Conservation (phyloP, 495 filamentous ascomycete genomes). For the Diplogelasinospora grovesii region DNA sequence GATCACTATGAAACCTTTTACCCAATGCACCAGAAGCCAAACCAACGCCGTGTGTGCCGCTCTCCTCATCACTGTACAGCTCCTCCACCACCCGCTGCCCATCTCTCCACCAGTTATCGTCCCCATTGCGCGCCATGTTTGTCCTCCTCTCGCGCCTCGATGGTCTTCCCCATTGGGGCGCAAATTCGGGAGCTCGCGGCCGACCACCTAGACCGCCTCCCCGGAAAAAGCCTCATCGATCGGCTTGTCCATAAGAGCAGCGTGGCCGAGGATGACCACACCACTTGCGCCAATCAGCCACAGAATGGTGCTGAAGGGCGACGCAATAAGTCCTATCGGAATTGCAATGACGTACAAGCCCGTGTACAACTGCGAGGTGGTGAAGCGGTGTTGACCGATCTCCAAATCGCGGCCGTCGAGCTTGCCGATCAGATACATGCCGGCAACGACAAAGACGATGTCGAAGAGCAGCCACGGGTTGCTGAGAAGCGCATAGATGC, state of each 20-base stretch:
- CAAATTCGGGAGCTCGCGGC: constrained; percentile 96
- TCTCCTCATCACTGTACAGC: constrained; percentile 55
- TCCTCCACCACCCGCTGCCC: constrained; percentile 59
- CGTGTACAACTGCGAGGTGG: constrained; percentile 93
- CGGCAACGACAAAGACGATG: constrained; percentile 75
- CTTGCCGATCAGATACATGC: constrained; percentile 85
- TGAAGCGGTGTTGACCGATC: constrained; percentile 71
- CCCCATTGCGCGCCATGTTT: constrained; percentile 51
- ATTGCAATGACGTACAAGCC: constrained; percentile 71
- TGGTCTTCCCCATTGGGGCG: constrained; percentile 98
- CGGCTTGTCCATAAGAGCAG: constrained; percentile 93
- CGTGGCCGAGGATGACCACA: constrained; percentile 89
- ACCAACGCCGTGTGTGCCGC: constrained; percentile 53
- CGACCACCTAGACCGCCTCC: constrained; percentile 99
- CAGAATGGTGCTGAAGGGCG: constrained; percentile 70
- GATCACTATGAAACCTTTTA: constrained; percentile 47
- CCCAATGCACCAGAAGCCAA: constrained; percentile 35
- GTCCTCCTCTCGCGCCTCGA: constrained; percentile 70
- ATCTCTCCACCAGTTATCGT: constrained; percentile 35
- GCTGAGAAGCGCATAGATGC: constrained; percentile 88
- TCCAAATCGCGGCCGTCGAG: constrained; percentile 83
- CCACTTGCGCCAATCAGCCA: constrained; percentile 95
- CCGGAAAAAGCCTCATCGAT: constrained; percentile 99
- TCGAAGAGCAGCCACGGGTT: constrained; percentile 81
- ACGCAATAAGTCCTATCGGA: constrained; percentile 76